These are phyloP conservation scores for Auricularia cornea DNA, from an alignment of 768 basidiomycete genomes.

Conservation along the genomic window DNA sequence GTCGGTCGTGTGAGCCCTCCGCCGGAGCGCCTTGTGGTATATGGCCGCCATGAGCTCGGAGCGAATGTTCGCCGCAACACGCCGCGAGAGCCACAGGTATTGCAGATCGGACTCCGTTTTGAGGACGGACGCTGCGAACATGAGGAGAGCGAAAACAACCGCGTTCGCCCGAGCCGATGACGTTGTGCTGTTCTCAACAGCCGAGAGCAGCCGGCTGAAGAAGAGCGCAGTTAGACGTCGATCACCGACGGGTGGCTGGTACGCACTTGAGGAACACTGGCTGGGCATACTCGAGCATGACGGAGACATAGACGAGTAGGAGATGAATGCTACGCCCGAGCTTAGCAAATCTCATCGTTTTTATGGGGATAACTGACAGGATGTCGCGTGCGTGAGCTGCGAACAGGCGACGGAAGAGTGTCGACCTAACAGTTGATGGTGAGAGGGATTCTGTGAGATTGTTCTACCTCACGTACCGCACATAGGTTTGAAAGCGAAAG, in stretches of 20 bases:
- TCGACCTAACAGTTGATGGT: too few relatives aligned
- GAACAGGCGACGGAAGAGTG: slow-evolving; percentile 37
- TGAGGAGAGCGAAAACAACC: slow-evolving; percentile 70
- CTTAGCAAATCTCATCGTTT: too few relatives aligned
- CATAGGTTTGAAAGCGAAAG: slow-evolving; percentile 30
- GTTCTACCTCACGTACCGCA: background rate
- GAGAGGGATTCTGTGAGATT: too few relatives aligned
- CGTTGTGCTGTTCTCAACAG: slow-evolving; percentile 38
- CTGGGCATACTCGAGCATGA: slow-evolving; percentile 66
- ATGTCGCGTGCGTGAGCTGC: slow-evolving; percentile 40
- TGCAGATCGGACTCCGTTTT: slow-evolving; percentile 38
- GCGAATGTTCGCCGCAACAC: slow-evolving; percentile 64
- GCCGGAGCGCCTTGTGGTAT: slow-evolving; percentile 80
- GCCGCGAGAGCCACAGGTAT: slow-evolving; percentile 18
- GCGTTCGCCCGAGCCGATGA: slow-evolving; percentile 47
- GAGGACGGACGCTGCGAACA: slow-evolving; percentile 51
- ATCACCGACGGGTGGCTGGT: slow-evolving; percentile 5
- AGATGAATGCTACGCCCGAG: slow-evolving; percentile 4
- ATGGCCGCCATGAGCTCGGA: slow-evolving; percentile 80
- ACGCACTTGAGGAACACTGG: slow-evolving; percentile 79
- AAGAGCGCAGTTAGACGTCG: background rate
- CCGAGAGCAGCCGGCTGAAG: slow-evolving; percentile 41
- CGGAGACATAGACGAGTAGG: slow-evolving; percentile 51
- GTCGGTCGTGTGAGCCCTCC: slow-evolving; percentile 62
- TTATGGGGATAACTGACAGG: slow-evolving; percentile 14